Evolutionary conservation across 2,329 filamentous ascomycete species (phyloP).

Genomic region (Clarireedia homoeocarpa): DNA sequence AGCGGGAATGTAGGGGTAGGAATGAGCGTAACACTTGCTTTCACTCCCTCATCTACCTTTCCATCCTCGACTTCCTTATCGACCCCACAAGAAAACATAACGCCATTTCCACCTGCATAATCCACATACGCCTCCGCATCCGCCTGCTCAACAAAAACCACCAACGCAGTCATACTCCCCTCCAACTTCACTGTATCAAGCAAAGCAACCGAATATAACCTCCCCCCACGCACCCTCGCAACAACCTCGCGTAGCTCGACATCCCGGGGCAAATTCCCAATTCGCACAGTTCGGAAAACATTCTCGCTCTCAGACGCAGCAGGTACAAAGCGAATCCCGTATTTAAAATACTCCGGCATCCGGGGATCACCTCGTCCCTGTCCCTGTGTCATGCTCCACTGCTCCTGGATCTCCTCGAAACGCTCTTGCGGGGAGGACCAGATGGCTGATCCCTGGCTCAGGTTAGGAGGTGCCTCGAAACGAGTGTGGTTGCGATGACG

Average conservation of each 20-base stretch:
- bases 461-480: neutral
- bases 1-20: conserved; percentile 22
- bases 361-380: neutral
- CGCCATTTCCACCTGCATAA: conserved; percentile 11
- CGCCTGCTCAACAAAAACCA: conserved; percentile 20
- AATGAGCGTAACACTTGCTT: conserved; percentile 14
- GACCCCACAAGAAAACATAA: conserved; percentile 8
- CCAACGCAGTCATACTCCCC: conserved; percentile 14
- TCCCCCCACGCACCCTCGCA: conserved; percentile 19
- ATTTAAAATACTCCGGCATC: conserved; percentile 19
- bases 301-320: conserved; percentile 1
- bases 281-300: conserved; percentile 16
- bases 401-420: neutral
- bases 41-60: neutral
- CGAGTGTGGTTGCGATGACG: neutral
- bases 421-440: conserved; percentile 1
- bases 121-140: conserved; percentile 20
- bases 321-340: conserved; percentile 17
- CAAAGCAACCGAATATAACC: conserved; percentile 15
- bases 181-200: conserved; percentile 9
- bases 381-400: neutral
- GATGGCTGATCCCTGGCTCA: neutral
- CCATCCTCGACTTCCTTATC: neutral
- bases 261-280: conserved; percentile 16
- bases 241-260: conserved; percentile 21